A percentile compares a stretch with the other conserved stretches of the same genome.
Conservation (phyloP, 441 rosid genomes). For the Populus hybrid region DNA sequence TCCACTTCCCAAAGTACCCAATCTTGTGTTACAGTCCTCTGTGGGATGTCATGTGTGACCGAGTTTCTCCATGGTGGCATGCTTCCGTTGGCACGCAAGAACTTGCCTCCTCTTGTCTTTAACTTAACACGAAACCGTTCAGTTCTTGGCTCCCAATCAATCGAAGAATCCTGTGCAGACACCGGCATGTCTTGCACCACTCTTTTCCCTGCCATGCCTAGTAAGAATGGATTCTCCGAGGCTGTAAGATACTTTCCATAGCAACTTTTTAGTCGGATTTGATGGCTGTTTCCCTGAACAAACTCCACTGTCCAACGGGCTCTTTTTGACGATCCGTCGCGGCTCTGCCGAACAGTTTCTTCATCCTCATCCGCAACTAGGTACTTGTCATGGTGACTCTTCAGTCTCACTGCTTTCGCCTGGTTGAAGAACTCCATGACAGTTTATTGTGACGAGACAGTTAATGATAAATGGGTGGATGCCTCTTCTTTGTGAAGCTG, state of each 20-base stretch:
- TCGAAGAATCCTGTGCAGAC: conserved; percentile 32
- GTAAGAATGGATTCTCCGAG: conserved; percentile 59
- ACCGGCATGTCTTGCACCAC: conserved; percentile 44
- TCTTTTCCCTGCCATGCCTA: conserved; percentile 68
- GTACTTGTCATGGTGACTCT: conserved; percentile 50
- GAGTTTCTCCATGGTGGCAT: conserved; percentile 87
- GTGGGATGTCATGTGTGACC: conserved; percentile 70
- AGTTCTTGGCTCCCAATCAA: conserved; percentile 74
- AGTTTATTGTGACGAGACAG: too few species aligned
- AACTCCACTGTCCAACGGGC: conserved; percentile 47
- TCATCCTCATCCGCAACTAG: conserved; percentile 43
- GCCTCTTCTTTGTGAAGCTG: background rate
- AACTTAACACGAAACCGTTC: conserved; percentile 50
- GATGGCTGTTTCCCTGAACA: conserved; percentile 21
- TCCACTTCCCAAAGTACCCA: conserved; percentile 77
- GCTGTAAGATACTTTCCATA: conserved; percentile 62
- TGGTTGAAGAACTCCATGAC: conserved; percentile 48
- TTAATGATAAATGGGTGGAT: background rate
- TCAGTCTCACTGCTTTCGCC: conserved; percentile 41
- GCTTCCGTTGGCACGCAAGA: conserved; percentile 73
- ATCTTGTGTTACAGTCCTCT: conserved; percentile 56
- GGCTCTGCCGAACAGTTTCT: conserved; percentile 39
- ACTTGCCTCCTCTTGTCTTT: conserved; percentile 53
- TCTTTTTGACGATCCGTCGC: conserved; percentile 26
- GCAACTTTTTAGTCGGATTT: conserved; percentile 36